Evolutionary conservation across 352 stramenopile species (phyloP), one percentile per base, ranked within the genome.

Genomic region (Phytophthora crassamura): DNA sequence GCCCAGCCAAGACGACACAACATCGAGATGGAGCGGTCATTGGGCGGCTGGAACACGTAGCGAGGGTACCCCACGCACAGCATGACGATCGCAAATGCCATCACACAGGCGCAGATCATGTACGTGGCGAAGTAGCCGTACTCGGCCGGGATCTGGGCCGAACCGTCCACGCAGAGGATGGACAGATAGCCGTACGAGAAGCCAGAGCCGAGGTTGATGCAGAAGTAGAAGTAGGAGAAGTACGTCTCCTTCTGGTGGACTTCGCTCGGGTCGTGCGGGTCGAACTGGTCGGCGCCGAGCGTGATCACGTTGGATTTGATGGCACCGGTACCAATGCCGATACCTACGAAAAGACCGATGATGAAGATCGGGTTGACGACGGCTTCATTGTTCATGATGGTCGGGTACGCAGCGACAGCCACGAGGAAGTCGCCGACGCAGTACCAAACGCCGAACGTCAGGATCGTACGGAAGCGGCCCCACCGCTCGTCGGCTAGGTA

Each of bases 91-190:
- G 76, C 65, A 14, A 86, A 2, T 2, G 62, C 8, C 72, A 90
- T 82, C 11, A 86, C 70, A 8, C 50, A 30, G 14, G 71, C 69
- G 25, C 77, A 86, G 53, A 90, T 86, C 41, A 86, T 56, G 68
- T 78, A 95, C 9, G 80, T 88, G 10, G 80, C 78, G 48, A 91
- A 91, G 75, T 94, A 96, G 14, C 85, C 84, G 57, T 90, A 94
- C 14, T 90, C 68, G n/a, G n/a, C n/a, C n/a, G n/a, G n/a, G n/a
- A n/a, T n/a, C n/a, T n/a, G n/a, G n/a, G n/a, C n/a, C n/a, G n/a
- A n/a, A n/a, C n/a, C n/a, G n/a, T n/a, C n/a, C n/a, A n/a, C n/a
- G n/a, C n/a, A n/a, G n/a, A n/a, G n/a, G n/a, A n/a, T n/a, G n/a
- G n/a, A n/a, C n/a, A n/a, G n/a, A n/a, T n/a, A n/a, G n/a, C n/a